Percentiles rank a stretch among this genome's conserved stretches.
phyloP scores from a whole-genome alignment of 345 rosid species.

The Aethionema arabicum region DNA sequence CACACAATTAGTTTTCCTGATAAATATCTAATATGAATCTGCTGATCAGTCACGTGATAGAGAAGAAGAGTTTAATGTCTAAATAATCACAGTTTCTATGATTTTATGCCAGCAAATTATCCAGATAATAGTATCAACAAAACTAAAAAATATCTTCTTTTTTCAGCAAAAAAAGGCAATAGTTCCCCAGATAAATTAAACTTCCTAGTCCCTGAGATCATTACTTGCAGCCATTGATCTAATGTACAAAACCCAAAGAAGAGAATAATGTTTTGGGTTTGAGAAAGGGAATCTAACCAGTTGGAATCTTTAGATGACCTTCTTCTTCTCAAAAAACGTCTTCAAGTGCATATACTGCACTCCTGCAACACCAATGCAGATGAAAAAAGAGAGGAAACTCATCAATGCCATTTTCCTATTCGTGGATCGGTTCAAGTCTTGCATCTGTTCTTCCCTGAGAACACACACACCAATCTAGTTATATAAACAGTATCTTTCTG shows the following conservation, averaged over 20 bases:
- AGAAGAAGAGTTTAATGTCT: neutral
- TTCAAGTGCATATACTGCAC: conserved; percentile 88
- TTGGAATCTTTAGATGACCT: conserved; percentile 56
- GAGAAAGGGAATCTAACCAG: neutral
- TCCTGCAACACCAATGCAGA: conserved; percentile 83
- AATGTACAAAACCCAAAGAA: conserved; percentile 33
- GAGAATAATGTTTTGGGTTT: conserved; percentile 1
- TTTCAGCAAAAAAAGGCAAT: neutral
- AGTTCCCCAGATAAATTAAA: conserved; percentile 4
- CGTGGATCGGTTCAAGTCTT: conserved; percentile 67
- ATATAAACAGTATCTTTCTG: neutral
- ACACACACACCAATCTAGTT: conserved; percentile 7
- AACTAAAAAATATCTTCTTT: conserved; percentile 12
- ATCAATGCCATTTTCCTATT: conserved; percentile 80
- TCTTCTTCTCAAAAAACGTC: conserved; percentile 93
- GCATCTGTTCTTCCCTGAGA: conserved; percentile 92
- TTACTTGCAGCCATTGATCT: conserved; percentile 11
- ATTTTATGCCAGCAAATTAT: conserved; percentile 13
- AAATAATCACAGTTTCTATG: neutral
- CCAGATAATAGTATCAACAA: conserved; percentile 1
- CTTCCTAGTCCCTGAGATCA: conserved; percentile 14
- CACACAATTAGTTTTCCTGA: too few relatives aligned
- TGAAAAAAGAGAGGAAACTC: conserved; percentile 64
- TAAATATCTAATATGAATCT: too few relatives aligned
- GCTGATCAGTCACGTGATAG: too few relatives aligned